Evolutionary conservation across 1,284 basidiomycete genomes (phyloP), one percentile per base, ranked within the genome.

Genomic region (Pulveroboletus ridleyi): DNA sequence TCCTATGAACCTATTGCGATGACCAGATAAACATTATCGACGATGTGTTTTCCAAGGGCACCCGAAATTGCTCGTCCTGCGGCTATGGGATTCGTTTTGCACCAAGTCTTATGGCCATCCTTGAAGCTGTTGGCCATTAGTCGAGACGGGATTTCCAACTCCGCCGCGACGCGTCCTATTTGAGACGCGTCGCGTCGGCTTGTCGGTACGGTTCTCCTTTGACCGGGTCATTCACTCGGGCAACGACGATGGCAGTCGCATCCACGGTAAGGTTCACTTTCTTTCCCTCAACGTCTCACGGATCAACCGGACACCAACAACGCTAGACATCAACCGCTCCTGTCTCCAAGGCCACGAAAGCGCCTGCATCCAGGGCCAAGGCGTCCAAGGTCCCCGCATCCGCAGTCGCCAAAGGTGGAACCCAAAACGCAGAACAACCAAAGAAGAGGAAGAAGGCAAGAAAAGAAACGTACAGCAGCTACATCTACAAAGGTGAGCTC

Each of bases 401-500:
- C 3, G 18, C 55, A 11, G 23, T 20, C 9, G 20, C 62, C 15
- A 63, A 29, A 20, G 29, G 25, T 1, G 63, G 54, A 11, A 44
- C 41, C 6, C 57, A 47, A 17, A 54, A 6, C 2, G 64, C 39
- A 41, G 64, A 87, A 70, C 56, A 49, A 54, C 59, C 49, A 57
- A 77, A 74, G 67, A 77, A 73, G 66, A 71, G 70, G 56, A 78
- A 69, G 47, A 79, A 76, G 64, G 46, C 74, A 1, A 66, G 76
- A 25, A 79, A 73, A 66, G 76, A 77, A 39, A 77, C 76, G 7
- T 77, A 77, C 33, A 70, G 73, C 52, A 74, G 70, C 14, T 79
- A 77, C 56, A 79, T 77, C 29, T 77, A 79, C 66, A 79, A 76
- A 54, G 77, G 76, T 77, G 52, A 23, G 46, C 60, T 13, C 8